A percentile compares a stretch with the other conserved stretches of the same genome.
phyloP scores from a whole-genome alignment of 306 rosid species.

The Acacia acuminata region DNA sequence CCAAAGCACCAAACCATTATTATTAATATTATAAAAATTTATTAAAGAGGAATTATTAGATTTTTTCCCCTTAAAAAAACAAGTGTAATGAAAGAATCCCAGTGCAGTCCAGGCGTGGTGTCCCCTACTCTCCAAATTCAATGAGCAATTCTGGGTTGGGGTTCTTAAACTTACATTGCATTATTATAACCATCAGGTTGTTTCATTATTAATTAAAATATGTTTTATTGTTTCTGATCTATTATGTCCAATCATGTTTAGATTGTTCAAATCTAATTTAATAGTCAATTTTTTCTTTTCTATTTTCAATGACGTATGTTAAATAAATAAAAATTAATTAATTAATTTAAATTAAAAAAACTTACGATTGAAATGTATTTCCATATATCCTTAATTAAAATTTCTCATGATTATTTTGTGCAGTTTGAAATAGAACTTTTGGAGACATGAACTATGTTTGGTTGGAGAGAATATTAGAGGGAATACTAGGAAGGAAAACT shows the following conservation, averaged over 20 bases:
- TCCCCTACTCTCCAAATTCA: constrained; percentile 27
- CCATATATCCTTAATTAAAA: not conserved
- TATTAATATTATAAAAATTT: not conserved
- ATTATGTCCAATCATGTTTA: not conserved
- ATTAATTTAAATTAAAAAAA: not conserved
- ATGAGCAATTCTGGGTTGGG: constrained; percentile 8
- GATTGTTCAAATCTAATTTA: not conserved
- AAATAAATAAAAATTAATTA: not conserved
- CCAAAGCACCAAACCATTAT: constrained; percentile 18
- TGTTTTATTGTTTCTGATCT: not conserved
- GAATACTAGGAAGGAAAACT: too few relatives aligned
- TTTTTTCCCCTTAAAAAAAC: not conserved
- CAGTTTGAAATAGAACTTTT: not conserved
- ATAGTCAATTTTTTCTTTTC: not conserved
- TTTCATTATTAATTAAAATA: not conserved
- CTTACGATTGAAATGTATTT: not conserved
- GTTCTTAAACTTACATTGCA: constrained; percentile 40
- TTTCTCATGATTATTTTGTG: not conserved
- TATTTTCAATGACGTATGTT: not conserved
- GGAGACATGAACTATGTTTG: not conserved
- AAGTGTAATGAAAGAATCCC: not conserved
- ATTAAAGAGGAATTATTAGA: not conserved
- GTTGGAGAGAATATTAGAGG: too few relatives aligned
- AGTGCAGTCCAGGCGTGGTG: constrained; percentile 14
- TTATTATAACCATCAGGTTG: not conserved